A percentile compares a stretch with the other conserved stretches of the same genome.
phyloP scores from a whole-genome alignment of 2,329 filamentous ascomycete genomes.

The Alternaria viburni region DNA sequence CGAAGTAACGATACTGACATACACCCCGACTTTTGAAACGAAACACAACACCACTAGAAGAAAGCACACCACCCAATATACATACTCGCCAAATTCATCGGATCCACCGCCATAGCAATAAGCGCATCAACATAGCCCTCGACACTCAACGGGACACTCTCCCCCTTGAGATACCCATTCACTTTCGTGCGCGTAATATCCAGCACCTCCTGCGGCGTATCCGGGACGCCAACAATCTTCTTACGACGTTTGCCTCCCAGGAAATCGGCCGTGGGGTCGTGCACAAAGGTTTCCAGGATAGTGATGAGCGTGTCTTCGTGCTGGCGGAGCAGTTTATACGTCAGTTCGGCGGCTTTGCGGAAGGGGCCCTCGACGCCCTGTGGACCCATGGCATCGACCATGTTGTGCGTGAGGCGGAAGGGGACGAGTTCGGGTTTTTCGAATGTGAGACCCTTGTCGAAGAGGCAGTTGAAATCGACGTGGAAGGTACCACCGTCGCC shows the following conservation, averaged over 20 bases:
- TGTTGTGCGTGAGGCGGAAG: conserved; percentile 97
- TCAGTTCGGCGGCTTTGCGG: conserved; percentile 87
- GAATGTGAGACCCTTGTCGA: conserved; percentile 96
- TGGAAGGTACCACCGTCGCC: conserved; percentile 93
- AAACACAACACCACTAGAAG: conserved; percentile 52
- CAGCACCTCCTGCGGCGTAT: conserved; percentile 79
- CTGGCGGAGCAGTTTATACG: conserved; percentile 80
- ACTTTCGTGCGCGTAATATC: conserved; percentile 90
- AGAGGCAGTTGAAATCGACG: conserved; percentile 99
- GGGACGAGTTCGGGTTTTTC: conserved; percentile 93
- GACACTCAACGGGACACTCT: conserved; percentile 90
- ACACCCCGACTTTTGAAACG: background rate
- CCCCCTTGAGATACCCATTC: conserved; percentile 79
- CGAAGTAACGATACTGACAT: background rate
- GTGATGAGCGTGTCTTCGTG: conserved; percentile 98
- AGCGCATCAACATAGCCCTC: conserved; percentile 98
- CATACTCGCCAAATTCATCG: conserved; percentile 84
- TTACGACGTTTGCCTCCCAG: conserved; percentile 71
- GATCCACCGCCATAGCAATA: conserved; percentile 83
- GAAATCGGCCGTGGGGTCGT: conserved; percentile 94
- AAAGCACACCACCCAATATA: conserved; percentile 93
- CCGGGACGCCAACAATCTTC: conserved; percentile 62
- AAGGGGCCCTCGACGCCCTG: conserved; percentile 94
- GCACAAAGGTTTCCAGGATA: conserved; percentile 93
- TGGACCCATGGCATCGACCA: conserved; percentile 96